phyloP scores from a whole-genome alignment of 2,329 filamentous ascomycete genomes.

The Colletotrichum graminicola region DNA sequence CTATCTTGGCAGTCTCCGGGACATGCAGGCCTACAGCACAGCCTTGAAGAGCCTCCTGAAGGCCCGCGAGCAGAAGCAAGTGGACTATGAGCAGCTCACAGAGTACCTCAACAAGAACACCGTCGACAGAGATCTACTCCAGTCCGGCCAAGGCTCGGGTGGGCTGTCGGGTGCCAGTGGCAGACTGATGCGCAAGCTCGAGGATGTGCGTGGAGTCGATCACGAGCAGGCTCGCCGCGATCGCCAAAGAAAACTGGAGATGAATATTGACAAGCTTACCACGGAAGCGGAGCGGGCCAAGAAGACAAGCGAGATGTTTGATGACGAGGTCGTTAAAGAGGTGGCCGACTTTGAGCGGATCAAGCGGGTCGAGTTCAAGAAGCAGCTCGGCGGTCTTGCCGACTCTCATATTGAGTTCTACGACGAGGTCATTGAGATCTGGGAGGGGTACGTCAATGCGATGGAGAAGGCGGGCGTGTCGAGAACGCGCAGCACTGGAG shows the following conservation, averaged over 20 bases:
- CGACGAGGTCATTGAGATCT: slow-evolving; percentile 80
- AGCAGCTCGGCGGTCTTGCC: slow-evolving; percentile 85
- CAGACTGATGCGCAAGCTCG: slow-evolving; percentile 93
- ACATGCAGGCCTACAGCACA: slow-evolving; percentile 96
- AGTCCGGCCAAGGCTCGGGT: slow-evolving; percentile 66
- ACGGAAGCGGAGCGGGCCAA: slow-evolving; percentile 89
- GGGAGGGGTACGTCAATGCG: slow-evolving; percentile 90
- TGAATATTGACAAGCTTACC: slow-evolving; percentile 92
- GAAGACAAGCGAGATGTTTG: slow-evolving; percentile 90
- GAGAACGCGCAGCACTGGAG: slow-evolving; percentile 31
- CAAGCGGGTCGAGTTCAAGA: slow-evolving; percentile 92
- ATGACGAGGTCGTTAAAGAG: slow-evolving; percentile 95
- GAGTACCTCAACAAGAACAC: slow-evolving; percentile 96
- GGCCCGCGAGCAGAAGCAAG: slow-evolving; percentile 95
- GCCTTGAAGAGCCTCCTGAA: slow-evolving; percentile 90
- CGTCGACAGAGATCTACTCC: slow-evolving; percentile 83
- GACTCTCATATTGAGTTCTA: slow-evolving; percentile 92
- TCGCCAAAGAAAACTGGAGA: slow-evolving; percentile 87
- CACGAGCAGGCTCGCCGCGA: slow-evolving; percentile 93
- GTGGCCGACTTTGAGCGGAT: slow-evolving; percentile 96
- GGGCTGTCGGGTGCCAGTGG: slow-evolving; percentile 81
- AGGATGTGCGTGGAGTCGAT: slow-evolving; percentile 96
- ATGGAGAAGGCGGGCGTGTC: slow-evolving; percentile 77
- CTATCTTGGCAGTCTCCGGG: slow-evolving; percentile 90
- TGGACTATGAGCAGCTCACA: slow-evolving; percentile 95